Conservation (phyloP, 2,329 filamentous ascomycete species). For the Apiospora kogelbergensis region DNA sequence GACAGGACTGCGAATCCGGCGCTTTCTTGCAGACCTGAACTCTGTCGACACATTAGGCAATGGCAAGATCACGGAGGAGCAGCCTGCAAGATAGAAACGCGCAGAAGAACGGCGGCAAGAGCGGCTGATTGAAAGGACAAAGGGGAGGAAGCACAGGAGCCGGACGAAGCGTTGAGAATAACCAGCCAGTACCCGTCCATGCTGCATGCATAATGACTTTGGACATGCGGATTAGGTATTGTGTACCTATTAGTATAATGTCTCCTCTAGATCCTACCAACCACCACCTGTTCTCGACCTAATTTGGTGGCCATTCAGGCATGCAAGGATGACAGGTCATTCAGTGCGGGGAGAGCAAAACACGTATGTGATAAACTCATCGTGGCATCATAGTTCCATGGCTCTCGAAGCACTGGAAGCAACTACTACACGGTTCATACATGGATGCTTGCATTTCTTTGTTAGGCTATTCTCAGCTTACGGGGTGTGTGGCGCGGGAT, state of each 20-base stretch:
- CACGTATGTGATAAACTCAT: background rate
- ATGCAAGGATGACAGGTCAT: background rate
- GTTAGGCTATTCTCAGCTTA: background rate
- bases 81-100: constrained; percentile 16
- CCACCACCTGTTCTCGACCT: background rate
- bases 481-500: background rate
- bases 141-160: background rate
- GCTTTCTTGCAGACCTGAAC: constrained; percentile 55
- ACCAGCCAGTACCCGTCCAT: background rate
- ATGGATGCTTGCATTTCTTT: background rate
- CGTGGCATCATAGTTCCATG: background rate
- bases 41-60: constrained; percentile 46
- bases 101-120: constrained; percentile 16
- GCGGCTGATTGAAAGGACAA: background rate
- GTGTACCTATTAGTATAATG: background rate
- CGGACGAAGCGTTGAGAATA: background rate
- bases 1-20: constrained; percentile 53
- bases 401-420: background rate
- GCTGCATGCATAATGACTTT: background rate
- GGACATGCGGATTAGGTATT: background rate
- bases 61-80: constrained; percentile 27
- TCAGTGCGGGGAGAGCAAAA: background rate
- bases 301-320: background rate
- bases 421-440: background rate
- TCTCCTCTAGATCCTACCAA: background rate